Conservation (phyloP, 495 filamentous ascomycete species). For the Penicillium verhagenii region DNA sequence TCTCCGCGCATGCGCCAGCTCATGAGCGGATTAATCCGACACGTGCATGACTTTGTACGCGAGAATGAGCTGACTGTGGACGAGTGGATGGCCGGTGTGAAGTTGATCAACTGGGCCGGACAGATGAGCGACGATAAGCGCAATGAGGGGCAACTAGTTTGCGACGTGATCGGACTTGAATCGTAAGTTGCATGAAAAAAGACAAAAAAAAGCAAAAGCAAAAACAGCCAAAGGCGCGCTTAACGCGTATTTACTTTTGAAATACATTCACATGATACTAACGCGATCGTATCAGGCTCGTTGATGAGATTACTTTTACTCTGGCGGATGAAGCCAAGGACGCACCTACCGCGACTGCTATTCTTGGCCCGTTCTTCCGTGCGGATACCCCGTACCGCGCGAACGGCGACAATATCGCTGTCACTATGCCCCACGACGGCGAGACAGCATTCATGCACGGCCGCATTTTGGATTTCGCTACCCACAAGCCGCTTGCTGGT, state of each 20-base stretch:
- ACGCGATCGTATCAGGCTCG: conserved; percentile 39
- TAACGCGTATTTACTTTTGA: no score
- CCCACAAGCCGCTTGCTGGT: conserved; percentile 57
- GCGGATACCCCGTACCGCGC: conserved; percentile 60
- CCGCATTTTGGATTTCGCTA: conserved; percentile 54
- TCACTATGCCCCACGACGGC: conserved; percentile 48
- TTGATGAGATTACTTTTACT: conserved; percentile 76
- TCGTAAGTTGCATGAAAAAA: conserved; percentile 42
- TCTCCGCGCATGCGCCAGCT: conserved; percentile 51
- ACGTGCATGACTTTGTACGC: conserved; percentile 49
- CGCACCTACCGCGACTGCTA: conserved; percentile 64
- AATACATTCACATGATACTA: not conserved
- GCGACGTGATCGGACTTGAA: conserved; percentile 72
- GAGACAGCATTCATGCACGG: conserved; percentile 64
- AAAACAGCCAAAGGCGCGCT: no score
- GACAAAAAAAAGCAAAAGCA: no score
- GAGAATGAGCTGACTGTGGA: conserved; percentile 50
- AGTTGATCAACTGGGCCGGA: conserved; percentile 70
- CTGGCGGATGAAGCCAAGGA: conserved; percentile 50
- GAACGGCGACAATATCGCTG: conserved; percentile 67
- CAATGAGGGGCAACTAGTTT: conserved; percentile 71
- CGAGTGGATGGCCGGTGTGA: conserved; percentile 47
- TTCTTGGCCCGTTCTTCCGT: conserved; percentile 78
- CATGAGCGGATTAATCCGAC: conserved; percentile 42
- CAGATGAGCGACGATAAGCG: conserved; percentile 67